Conservation (phyloP, 1,139 yeast genomes). For the Geotrichum reessii region DNA sequence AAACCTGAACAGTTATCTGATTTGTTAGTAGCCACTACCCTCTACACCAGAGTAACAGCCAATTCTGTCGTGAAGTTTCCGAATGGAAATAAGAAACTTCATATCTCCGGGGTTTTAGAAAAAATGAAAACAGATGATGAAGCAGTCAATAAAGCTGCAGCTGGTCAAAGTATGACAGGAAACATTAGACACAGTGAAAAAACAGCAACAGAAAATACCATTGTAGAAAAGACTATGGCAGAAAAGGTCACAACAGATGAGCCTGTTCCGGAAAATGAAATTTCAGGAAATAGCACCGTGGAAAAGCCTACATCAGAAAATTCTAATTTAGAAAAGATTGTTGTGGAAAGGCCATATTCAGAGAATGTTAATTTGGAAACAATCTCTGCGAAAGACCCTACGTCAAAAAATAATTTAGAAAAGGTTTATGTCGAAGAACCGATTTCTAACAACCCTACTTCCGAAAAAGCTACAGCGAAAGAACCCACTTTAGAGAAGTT, state of each 20-base stretch:
- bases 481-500: neutral
- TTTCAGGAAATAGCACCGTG: neutral
- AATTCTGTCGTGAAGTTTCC: neutral
- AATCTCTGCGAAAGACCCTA: too few relatives aligned
- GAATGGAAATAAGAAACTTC: neutral
- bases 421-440: too few relatives aligned
- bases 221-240: neutral
- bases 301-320: neutral
- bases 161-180: too few relatives aligned
- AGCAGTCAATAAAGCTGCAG: neutral
- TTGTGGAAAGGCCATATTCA: too few relatives aligned
- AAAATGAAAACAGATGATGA: neutral
- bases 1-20: neutral
- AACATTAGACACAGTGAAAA: neutral
- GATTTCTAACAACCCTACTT: too few relatives aligned
- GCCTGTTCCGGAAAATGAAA: too few relatives aligned
- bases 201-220: neutral
- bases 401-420: too few relatives aligned
- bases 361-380: too few relatives aligned
- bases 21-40: neutral
- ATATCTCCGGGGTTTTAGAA: neutral
- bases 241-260: too few relatives aligned
- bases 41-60: neutral
- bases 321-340: neutral
- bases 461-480: neutral